Evolutionary conservation across 2,329 filamentous ascomycete species (phyloP), one percentile per base, ranked within the genome.

Genomic region (Coleophoma cylindrospora): DNA sequence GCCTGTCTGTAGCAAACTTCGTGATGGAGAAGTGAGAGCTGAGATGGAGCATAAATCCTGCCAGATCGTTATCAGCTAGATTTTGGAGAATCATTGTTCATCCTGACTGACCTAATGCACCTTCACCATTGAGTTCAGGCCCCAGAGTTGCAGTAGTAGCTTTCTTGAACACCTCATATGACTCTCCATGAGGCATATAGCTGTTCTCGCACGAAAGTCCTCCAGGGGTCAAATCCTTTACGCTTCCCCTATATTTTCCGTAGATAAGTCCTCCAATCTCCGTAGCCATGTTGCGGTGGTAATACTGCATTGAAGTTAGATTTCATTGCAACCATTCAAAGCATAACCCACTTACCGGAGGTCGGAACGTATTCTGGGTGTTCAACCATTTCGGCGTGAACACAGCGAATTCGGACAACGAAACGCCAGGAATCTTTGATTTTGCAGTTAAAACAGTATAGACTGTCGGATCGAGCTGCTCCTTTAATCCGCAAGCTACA

Each of bases 331-430:
- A 19, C 19, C 19, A 19, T 19, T 19, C 19, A 19, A 19, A 19
- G 19, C 19, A 19, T 19, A 19, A 19, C 2, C 3, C 19, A 19
- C 19, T 2, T 19, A 19, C 19, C 19, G 78, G 77, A 6, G 76
- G 74, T 6, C 77, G 71, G 67, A 79, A 81, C 0, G 77, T 80
- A 57, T 77, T 72, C 45, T 77, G 19, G 3, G 19, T 76, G 1
- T 83, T 78, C 10, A 81, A 72, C 83, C 83, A 86, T 17, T 80
- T 73, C 0, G 83, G 81, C 0, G 81, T 79, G 64, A 85, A 86
- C 64, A 83, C 80, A 49, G 84, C 75, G 56, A 84, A 86, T 66
- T 85, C 84, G 0, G 75, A 77, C 12, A 81, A 66, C 2, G 80
- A 74, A 0, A 77, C 79, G 6, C 76, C 76, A 0, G 74, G 71